A percentile compares a stretch with the other conserved stretches of the same genome.
Evolutionary conservation across 169 alveolate species (phyloP).

Genomic region (Amoebophrya sp.): DNA sequence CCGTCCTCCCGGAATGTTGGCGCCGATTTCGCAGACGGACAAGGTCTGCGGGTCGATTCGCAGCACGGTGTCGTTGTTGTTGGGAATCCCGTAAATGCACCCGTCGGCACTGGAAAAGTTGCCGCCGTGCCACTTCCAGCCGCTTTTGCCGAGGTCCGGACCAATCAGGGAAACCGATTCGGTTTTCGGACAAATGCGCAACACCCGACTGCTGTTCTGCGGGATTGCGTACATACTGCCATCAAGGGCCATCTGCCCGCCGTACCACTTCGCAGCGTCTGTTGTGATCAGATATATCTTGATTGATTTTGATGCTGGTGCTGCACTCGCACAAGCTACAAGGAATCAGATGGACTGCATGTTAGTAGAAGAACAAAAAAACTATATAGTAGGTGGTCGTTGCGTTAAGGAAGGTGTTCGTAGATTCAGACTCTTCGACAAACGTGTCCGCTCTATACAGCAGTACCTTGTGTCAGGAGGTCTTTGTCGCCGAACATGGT

Average conservation of each 20-base stretch:
- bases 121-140: conserved; percentile 17
- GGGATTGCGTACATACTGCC: background rate
- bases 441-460: no score
- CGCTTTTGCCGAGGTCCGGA: background rate
- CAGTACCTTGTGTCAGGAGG: background rate
- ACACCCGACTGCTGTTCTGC: background rate
- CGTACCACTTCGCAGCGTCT: background rate
- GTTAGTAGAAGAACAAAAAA: no score
- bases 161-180: background rate
- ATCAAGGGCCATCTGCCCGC: background rate
- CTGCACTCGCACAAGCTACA: no score
- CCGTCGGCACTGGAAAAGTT: background rate
- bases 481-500: background rate
- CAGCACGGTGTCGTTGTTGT: background rate
- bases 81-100: background rate
- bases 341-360: no score
- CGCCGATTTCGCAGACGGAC: background rate
- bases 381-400: no score
- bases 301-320: no score
- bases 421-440: no score
- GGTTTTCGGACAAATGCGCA: background rate
- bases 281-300: no score
- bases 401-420: no score
- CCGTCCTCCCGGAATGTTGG: background rate
- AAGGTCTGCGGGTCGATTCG: background rate